Conservation (phyloP, 2,329 filamentous ascomycete species). For the Tolypocladium pustulatum region DNA sequence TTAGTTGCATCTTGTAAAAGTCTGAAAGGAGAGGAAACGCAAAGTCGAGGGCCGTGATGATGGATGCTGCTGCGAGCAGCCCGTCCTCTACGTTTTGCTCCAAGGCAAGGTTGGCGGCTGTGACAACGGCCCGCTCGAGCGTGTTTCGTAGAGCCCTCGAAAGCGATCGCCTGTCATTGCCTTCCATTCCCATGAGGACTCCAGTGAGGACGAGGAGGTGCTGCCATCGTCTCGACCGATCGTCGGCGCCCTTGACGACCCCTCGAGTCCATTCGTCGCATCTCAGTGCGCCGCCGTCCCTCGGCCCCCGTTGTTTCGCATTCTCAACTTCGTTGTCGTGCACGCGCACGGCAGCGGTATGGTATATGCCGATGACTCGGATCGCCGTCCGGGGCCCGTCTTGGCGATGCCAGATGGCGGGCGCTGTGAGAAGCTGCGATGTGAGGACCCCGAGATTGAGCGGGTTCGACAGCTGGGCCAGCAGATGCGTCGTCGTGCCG, state of each 20-base stretch:
- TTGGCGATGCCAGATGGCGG: slow-evolving; percentile 56
- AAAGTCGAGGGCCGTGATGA: slow-evolving; percentile 66
- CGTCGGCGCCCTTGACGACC: slow-evolving; percentile 46
- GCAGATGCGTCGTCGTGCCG: slow-evolving; percentile 55
- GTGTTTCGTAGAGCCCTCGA: slow-evolving; percentile 52
- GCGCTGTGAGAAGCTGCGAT: slow-evolving; percentile 60
- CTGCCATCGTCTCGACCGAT: slow-evolving; percentile 61
- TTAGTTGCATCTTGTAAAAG: slow-evolving; percentile 43
- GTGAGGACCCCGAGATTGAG: slow-evolving; percentile 65
- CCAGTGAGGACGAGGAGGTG: slow-evolving; percentile 75
- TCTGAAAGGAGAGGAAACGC: slow-evolving; percentile 63
- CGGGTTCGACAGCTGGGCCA: slow-evolving; percentile 62
- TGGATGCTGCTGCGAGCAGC: slow-evolving; percentile 33
- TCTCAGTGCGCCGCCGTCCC: slow-evolving; percentile 30
- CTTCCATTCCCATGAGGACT: slow-evolving; percentile 65
- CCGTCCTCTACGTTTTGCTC: slow-evolving; percentile 30
- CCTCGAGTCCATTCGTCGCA: slow-evolving; percentile 46
- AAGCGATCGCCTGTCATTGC: slow-evolving; percentile 52
- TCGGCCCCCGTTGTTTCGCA: slow-evolving; percentile 16
- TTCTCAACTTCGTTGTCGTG: slow-evolving; percentile 35
- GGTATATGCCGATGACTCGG: slow-evolving; percentile 60
- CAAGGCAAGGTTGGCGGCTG: slow-evolving; percentile 69
- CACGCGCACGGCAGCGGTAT: slow-evolving; percentile 50
- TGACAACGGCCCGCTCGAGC: slow-evolving; percentile 63
- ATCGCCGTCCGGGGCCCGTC: slow-evolving; percentile 52